Evolutionary conservation across 1,284 basidiomycete genomes (phyloP), one percentile per base, ranked within the genome.

Genomic region (Amylostereum areolatum): DNA sequence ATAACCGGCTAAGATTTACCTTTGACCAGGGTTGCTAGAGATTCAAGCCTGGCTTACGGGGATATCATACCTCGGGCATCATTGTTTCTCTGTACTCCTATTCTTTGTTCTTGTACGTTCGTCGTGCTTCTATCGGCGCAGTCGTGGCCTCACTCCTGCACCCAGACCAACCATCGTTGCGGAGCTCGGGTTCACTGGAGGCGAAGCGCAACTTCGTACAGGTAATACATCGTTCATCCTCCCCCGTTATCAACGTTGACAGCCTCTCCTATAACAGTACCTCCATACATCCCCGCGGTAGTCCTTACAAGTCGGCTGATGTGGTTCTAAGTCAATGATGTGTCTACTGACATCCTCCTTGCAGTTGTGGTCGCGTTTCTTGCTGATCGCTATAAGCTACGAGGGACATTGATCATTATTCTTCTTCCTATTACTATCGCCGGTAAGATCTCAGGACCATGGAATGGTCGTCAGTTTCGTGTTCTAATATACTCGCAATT

Each of bases 1-100:
- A 39, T 46, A 10, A 8, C n/a, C 35, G 30, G 18, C 31, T 42
- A 29, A n/a, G n/a, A n/a, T n/a, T n/a, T n/a, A 45, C 3, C 27
- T 46, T 11, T 25, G n/a, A 35, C 6, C 43, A 72, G 80, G 79
- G 10, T 48, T 76, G 36, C 62, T 65, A 7, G 80, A 82, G 50
- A 65, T 80, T 11, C 81, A 83, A 59, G 70, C 73, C 1, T 82
- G 80, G 80, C 61, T 81, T 36, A 79, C 79, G 5, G 79, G 74
- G 0, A 44, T 80, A 5, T 73, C 76, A 3, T 83, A 81, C 55
- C 67, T 78, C n/a, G 52, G 78, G 80, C 0, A 66, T 81, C 39
- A 68, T 80, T 46, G 74, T 81, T 54, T 73, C 75, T 55, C 59
- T 82, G 28, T 82, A 82, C 60, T 81, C 79, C 1, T 82, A 76